Evolutionary conservation across 257 asterid species (phyloP).

Genomic region (Linderniella brevidens): DNA sequence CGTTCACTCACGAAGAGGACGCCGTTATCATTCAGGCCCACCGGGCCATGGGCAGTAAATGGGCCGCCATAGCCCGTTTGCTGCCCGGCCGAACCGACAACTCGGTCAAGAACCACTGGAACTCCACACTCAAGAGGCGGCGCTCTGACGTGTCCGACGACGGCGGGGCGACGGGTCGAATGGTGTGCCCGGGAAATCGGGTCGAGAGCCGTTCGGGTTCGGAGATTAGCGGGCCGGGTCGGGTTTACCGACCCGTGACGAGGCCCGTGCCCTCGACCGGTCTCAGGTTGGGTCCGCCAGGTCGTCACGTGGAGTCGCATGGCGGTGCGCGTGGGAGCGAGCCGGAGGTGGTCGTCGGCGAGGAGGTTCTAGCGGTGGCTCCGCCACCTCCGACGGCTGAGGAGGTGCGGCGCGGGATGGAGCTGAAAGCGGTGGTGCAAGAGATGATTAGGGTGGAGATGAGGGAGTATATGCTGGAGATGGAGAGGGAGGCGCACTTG

Average conservation of each 20-base stretch:
- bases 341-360: too few species aligned
- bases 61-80: constrained; percentile 91
- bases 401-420: constrained; percentile 27
- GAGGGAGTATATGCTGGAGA: constrained; percentile 49
- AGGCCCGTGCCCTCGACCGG: too few species aligned
- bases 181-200: too few species aligned
- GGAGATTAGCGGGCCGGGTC: too few species aligned
- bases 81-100: constrained; percentile 91
- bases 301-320: constrained; percentile 20
- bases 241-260: too few species aligned
- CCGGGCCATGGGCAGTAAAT: constrained; percentile 74
- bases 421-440: constrained; percentile 67
- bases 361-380: too few species aligned
- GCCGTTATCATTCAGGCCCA: constrained; percentile 70
- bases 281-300: too few species aligned
- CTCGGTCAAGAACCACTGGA: constrained; percentile 95
- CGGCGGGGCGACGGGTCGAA: constrained; percentile 10
- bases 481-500: constrained; percentile 9
- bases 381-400: constrained; percentile 5
- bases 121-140: constrained; percentile 81
- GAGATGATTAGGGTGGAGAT: constrained; percentile 79
- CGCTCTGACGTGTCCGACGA: constrained; percentile 20
- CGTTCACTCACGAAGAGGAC: constrained; percentile 75
- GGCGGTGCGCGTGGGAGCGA: neutral
- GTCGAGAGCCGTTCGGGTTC: too few species aligned